Conservation (phyloP, 2,329 filamentous ascomycete genomes). For the Fusarium sp. region DNA sequence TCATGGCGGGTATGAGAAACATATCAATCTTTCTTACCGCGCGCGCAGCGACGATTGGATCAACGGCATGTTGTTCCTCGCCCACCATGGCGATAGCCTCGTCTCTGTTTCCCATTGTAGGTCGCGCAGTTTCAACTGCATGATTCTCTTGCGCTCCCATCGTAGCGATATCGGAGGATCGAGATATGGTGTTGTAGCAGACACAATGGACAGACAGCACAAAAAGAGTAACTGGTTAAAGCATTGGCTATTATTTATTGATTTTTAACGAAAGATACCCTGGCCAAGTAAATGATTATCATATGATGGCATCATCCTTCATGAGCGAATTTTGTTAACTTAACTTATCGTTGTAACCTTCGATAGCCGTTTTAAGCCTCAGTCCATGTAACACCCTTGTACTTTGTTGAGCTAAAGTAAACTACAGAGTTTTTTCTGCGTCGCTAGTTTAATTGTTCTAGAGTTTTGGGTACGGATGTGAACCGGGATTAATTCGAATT, state of each 20-base stretch:
- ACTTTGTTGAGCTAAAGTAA: slow-evolving; percentile 23
- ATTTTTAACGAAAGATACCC: neutral
- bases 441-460: slow-evolving; percentile 15
- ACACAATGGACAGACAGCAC: neutral
- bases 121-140: slow-evolving; percentile 17
- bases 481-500: slow-evolving; percentile 22
- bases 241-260: neutral
- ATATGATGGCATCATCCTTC: slow-evolving; percentile 26
- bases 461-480: neutral
- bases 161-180: slow-evolving; percentile 9
- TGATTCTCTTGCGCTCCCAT: slow-evolving; percentile 30
- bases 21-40: slow-evolving; percentile 75
- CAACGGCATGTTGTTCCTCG: slow-evolving; percentile 65
- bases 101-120: slow-evolving; percentile 43
- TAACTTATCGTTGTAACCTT: slow-evolving; percentile 7
- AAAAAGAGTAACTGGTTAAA: neutral
- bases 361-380: slow-evolving; percentile 38
- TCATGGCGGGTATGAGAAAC: slow-evolving; percentile 77
- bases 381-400: slow-evolving; percentile 29
- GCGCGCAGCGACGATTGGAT: slow-evolving; percentile 65
- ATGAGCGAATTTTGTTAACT: slow-evolving; percentile 36
- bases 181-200: slow-evolving; percentile 9
- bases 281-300: slow-evolving; percentile 17
- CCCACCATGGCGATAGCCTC: slow-evolving; percentile 67
- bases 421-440: slow-evolving; percentile 18